phyloP scores from a whole-genome alignment of 139 green algal genomes.

The Gonium pectorale region DNA sequence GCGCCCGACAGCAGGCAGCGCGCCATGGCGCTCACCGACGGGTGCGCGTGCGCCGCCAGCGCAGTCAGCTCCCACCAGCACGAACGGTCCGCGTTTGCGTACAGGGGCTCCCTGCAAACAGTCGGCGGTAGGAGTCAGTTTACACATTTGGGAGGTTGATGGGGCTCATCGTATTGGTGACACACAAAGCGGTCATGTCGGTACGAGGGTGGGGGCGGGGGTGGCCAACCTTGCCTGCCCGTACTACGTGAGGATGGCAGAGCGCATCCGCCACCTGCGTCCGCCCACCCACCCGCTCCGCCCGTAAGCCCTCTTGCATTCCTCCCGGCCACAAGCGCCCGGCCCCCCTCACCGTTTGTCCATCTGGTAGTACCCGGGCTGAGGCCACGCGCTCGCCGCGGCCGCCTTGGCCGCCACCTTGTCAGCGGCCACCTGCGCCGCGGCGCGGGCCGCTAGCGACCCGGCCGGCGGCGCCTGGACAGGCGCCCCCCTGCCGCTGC shows the following conservation, averaged over 20 bases:
- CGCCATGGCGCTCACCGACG: constrained; percentile 90
- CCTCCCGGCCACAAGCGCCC: background rate
- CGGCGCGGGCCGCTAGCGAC: constrained; percentile 29
- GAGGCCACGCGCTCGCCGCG: constrained; percentile 52
- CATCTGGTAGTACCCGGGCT: constrained; percentile 82
- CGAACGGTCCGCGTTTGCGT: constrained; percentile 74
- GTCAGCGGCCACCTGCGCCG: constrained; percentile 8
- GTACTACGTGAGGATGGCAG: no score
- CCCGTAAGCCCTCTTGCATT: no score
- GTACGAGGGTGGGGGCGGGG: no score
- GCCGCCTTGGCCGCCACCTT: background rate
- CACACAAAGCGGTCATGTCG: no score
- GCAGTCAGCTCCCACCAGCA: constrained; percentile 93
- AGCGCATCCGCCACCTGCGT: no score
- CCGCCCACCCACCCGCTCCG: no score
- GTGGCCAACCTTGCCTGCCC: no score
- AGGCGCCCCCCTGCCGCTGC: constrained; percentile 2
- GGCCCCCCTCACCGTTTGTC: constrained; percentile 72
- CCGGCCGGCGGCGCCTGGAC: background rate
- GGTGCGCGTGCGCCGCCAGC: constrained; percentile 90
- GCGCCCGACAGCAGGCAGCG: constrained; percentile 85
- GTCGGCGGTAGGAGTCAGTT: no score
- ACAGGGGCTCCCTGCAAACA: constrained; percentile 79
- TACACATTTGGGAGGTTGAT: no score
- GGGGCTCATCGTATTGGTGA: no score